Evolutionary conservation across 306 rosid species (phyloP).

Genomic region (Aeschynomene evenia): DNA sequence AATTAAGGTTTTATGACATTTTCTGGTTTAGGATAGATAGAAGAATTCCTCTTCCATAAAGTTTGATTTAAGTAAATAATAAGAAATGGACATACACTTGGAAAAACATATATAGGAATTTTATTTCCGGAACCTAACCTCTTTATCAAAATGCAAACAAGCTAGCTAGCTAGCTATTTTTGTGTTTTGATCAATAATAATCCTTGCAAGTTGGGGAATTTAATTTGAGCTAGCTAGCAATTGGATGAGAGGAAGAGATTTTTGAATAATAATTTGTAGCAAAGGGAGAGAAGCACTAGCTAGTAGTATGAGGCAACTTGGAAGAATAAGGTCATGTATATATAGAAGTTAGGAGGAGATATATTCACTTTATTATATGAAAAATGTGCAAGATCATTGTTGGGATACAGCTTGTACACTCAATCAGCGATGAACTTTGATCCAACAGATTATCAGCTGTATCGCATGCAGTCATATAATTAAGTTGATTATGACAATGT

Average conservation of each 20-base stretch:
- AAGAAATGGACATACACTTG: not conserved
- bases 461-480: not conserved
- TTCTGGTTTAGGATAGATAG: not conserved
- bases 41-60: not conserved
- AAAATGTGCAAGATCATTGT: too few species aligned
- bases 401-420: not conserved
- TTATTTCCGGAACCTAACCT: conserved; percentile 39
- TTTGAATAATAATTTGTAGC: not conserved
- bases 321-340: conserved; percentile 15
- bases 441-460: not conserved
- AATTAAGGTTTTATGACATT: not conserved
- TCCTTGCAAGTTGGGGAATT: conserved; percentile 21
- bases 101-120: not conserved
- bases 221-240: not conserved
- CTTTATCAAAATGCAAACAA: conserved; percentile 35
- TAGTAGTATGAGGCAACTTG: not conserved
- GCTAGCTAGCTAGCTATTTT: conserved; percentile 37
- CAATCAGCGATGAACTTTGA: not conserved
- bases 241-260: not conserved
- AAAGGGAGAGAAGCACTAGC: not conserved
- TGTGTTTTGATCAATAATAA: too few species aligned
- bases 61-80: not conserved
- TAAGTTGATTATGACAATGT: not conserved
- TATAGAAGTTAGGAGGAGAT: conserved; percentile 28
- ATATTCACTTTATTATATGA: too few species aligned